Base-by-base conservation (phyloP, 2,329 filamentous ascomycete species). In the Chaetomiaceae sp. region DNA sequence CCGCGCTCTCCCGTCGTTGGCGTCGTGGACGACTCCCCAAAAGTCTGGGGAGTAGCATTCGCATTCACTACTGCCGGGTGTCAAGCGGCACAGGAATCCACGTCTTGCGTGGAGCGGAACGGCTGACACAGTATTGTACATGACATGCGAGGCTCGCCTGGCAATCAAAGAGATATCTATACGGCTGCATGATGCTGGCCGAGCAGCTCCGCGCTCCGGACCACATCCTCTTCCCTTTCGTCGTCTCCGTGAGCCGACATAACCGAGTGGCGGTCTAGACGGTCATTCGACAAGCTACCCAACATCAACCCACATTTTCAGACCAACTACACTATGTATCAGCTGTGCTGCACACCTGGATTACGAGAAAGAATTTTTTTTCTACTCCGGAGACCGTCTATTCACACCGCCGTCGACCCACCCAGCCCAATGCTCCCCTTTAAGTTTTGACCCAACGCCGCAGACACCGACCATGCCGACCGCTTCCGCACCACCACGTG, bases 381-480 rank as follows among this genome's bases (percentile, higher is more conserved):
- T 43, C 38, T 50, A 44, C 41, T 45, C 48, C 48, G 37, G 34
- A 34, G 6, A n/a, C 48, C 48, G 40, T 50, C 48, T 47, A 47
- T 50, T 32, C 47, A 45, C 24, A 24, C 38, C 18, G n/a, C n/a
- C n/a, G 24, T 24, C 22, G 6, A 22, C 36, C 42, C 42, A 38
- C 39, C 42, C 22, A 46, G 39, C 42, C 47, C 38, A 46, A 45
- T 49, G 32, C 42, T 24, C 22, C 18, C 47, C 35, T n/a, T 19
- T 39, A 42, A 42, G 47, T 46, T 46, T 39, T 46, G 47, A 34
- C 50, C 47, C 43, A 52, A 52, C 50, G 50, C 50, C 49, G 10
- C 46, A 33, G 46, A 49, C 49, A 52, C 49, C 50, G 38, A 49
- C 49, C 44, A 52, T 49, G 50, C 50, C 47, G 41, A 47, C 43